Conservation (phyloP, 2,329 filamentous ascomycete species). For the Aspergillus brasiliensis region DNA sequence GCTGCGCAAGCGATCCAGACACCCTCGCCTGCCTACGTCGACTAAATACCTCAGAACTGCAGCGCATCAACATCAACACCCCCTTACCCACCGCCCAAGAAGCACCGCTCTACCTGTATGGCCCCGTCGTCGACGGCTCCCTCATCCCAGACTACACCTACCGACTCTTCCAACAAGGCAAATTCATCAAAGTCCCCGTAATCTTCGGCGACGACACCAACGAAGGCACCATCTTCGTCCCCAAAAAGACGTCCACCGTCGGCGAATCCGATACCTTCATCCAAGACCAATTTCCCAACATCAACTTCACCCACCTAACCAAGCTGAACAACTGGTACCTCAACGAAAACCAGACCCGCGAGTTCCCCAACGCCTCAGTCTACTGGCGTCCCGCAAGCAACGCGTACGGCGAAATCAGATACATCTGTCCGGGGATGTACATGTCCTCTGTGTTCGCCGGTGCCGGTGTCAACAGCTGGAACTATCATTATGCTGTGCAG, state of each 20-base stretch:
- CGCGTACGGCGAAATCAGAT: conserved; percentile 66
- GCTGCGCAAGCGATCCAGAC: conserved; percentile 43
- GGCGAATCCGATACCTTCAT: conserved; percentile 59
- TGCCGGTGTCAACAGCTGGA: conserved; percentile 54
- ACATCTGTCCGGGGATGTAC: conserved; percentile 65
- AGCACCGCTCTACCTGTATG: conserved; percentile 54
- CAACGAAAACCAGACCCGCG: conserved; percentile 44
- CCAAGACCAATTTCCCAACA: conserved; percentile 58
- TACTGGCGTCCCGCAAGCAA: conserved; percentile 63
- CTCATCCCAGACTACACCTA: conserved; percentile 56
- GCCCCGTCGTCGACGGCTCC: conserved; percentile 54
- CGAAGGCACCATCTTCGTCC: conserved; percentile 66
- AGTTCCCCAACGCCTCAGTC: conserved; percentile 52
- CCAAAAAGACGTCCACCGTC: conserved; percentile 50
- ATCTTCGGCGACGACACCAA: conserved; percentile 64
- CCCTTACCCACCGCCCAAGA: conserved; percentile 48
- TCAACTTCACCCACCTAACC: conserved; percentile 55
- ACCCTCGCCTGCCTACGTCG: conserved; percentile 54
- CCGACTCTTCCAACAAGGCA: conserved; percentile 50
- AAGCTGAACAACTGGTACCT: conserved; percentile 61
- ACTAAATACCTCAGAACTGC: conserved; percentile 48
- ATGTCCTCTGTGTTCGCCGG: conserved; percentile 49
- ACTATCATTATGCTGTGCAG: conserved; percentile 70
- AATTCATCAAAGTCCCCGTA: conserved; percentile 56
- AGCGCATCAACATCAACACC: conserved; percentile 48